phyloP scores from a whole-genome alignment of 2,329 filamentous ascomycete species.

The Aspergillus fructus region DNA sequence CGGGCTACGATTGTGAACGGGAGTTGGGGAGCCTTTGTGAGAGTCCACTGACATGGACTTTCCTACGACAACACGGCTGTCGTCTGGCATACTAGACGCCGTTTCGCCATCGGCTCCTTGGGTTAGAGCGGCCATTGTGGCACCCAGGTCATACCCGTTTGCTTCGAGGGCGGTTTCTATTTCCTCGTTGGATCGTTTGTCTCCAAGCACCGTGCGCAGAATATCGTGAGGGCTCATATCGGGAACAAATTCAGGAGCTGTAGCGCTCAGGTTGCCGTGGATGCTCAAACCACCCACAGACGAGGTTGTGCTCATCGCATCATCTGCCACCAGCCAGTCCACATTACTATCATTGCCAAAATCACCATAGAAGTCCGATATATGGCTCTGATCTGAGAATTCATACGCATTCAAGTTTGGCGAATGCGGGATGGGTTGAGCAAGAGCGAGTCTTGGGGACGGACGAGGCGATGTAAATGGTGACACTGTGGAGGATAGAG shows the following conservation, averaged over 20 bases:
- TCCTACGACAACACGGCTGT: constrained; percentile 71
- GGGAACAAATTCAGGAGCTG: constrained; percentile 76
- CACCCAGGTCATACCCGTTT: constrained; percentile 90
- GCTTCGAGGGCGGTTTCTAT: constrained; percentile 86
- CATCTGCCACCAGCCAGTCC: constrained; percentile 91
- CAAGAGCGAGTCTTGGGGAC: constrained; percentile 85
- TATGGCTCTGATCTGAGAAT: constrained; percentile 80
- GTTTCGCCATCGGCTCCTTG: constrained; percentile 62
- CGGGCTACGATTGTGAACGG: constrained; percentile 73
- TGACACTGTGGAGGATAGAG: constrained; percentile 73
- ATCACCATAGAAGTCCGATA: constrained; percentile 84
- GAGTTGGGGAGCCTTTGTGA: constrained; percentile 72
- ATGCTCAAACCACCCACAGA: constrained; percentile 76
- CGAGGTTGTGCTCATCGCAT: constrained; percentile 75
- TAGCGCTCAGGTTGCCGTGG: constrained; percentile 66
- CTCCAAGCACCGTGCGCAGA: constrained; percentile 88
- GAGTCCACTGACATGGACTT: constrained; percentile 80
- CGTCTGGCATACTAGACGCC: constrained; percentile 52
- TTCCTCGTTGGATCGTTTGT: constrained; percentile 86
- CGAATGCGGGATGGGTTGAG: constrained; percentile 91
- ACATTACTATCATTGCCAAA: constrained; percentile 85
- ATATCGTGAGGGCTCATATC: constrained; percentile 99
- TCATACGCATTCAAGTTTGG: constrained; percentile 93
- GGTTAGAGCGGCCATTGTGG: constrained; percentile 87
- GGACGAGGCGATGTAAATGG: constrained; percentile 93